A percentile compares a stretch with the other conserved stretches of the same genome.
These are phyloP conservation scores for Sphagnum fallax DNA, from an alignment of 228 moss, liverwort and hornwort genomes.

Conservation along the genomic window DNA sequence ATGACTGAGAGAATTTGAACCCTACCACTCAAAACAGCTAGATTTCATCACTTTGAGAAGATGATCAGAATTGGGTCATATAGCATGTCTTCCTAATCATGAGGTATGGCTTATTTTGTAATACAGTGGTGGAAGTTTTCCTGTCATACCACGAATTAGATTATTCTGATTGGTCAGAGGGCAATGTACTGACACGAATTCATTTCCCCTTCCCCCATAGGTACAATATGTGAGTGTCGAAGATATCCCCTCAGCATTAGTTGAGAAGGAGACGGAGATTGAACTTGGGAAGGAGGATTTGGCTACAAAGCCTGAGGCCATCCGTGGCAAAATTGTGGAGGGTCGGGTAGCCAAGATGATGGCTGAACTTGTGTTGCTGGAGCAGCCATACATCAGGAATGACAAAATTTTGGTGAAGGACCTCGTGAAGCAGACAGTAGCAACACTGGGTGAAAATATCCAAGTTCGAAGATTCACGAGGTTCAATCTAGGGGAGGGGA, in stretches of 20 bases:
- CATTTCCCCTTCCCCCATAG: constrained; percentile 11
- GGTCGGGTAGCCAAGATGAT: constrained; percentile 77
- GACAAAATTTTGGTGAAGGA: constrained; percentile 76
- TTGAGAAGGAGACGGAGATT: constrained; percentile 75
- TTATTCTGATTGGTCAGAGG: too few species aligned
- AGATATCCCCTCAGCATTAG: constrained; percentile 56
- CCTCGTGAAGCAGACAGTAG: constrained; percentile 73
- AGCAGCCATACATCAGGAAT: constrained; percentile 90
- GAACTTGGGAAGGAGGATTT: constrained; percentile 85
- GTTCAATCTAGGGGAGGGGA: constrained; percentile 86
- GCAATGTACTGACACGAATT: too few species aligned
- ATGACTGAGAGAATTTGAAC: too few species aligned
- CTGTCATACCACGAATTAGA: too few species aligned
- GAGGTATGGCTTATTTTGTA: too few species aligned
- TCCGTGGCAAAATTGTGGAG: constrained; percentile 82
- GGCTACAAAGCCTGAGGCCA: constrained; percentile 66
- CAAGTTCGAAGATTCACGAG: constrained; percentile 81
- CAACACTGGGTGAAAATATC: constrained; percentile 83
- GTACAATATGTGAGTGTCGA: constrained; percentile 75
- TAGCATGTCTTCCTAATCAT: too few species aligned
- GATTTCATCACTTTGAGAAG: background rate
- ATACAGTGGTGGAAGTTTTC: too few species aligned
- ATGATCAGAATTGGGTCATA: too few species aligned
- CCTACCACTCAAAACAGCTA: background rate
- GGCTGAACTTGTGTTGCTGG: constrained; percentile 73